Percentiles rank a stretch among this genome's conserved stretches.
Evolutionary conservation across 2,329 filamentous ascomycete species (phyloP).

Genomic region (Diaporthe helianthi): DNA sequence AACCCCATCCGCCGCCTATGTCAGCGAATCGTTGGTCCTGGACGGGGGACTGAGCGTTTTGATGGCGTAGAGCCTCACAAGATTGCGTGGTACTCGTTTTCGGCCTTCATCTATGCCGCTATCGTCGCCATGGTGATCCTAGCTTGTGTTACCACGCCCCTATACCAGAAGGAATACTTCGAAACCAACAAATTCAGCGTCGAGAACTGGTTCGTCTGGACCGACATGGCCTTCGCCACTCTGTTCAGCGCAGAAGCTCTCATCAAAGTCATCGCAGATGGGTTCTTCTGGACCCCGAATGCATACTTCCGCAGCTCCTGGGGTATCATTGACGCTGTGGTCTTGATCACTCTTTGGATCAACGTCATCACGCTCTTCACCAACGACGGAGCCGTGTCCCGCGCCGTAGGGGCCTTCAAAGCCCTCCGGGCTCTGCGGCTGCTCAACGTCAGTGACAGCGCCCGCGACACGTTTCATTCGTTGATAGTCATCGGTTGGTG

Average conservation of each 20-base stretch:
- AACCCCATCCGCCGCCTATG: constrained; percentile 84
- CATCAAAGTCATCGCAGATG: constrained; percentile 95
- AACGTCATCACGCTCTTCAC: constrained; percentile 85
- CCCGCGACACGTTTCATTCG: constrained; percentile 94
- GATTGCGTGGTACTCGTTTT: constrained; percentile 90
- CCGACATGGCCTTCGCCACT: constrained; percentile 86
- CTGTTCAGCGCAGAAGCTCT: constrained; percentile 85
- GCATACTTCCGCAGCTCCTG: constrained; percentile 96
- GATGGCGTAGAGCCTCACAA: constrained; percentile 91
- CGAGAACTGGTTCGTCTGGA: constrained; percentile 93
- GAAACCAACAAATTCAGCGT: constrained; percentile 61
- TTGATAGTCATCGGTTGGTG: constrained; percentile 92
- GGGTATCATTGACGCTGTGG: constrained; percentile 93
- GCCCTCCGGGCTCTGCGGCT: constrained; percentile 88
- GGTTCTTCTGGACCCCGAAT: constrained; percentile 95
- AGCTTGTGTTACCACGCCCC: constrained; percentile 90
- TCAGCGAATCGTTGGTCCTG: constrained; percentile 89
- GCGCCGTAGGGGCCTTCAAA: constrained; percentile 96
- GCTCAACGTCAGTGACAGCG: constrained; percentile 95
- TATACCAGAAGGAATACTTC: constrained; percentile 92
- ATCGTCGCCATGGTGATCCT: constrained; percentile 98
- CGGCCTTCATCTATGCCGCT: constrained; percentile 89
- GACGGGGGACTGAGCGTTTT: constrained; percentile 83
- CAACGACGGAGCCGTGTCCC: constrained; percentile 83
- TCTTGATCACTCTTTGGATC: constrained; percentile 93